A percentile compares a stretch with the other conserved stretches of the same genome.
phyloP scores from a whole-genome alignment of 306 rosid genomes.

The Senna tora region DNA sequence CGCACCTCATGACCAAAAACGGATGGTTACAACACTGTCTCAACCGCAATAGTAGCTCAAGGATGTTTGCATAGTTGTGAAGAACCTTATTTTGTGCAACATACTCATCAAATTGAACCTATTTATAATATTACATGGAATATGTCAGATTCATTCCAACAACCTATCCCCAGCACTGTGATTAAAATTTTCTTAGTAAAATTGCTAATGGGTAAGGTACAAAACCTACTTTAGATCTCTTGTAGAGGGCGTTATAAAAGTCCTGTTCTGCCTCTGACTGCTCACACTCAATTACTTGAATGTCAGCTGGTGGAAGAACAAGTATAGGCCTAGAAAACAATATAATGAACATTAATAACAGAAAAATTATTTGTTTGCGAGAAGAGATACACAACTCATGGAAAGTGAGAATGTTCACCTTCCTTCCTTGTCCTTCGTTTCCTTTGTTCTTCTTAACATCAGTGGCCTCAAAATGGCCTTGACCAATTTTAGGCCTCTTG shows the following conservation, averaged over 20 bases:
- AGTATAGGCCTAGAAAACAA: conserved; percentile 75
- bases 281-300: conserved; percentile 69
- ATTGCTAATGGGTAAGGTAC: neutral
- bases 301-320: conserved; percentile 73
- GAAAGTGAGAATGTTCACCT: neutral
- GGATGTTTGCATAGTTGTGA: conserved; percentile 77
- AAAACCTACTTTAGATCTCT: conserved; percentile 70
- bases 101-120: conserved; percentile 86
- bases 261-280: conserved; percentile 83
- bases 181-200: neutral
- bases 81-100: conserved; percentile 84
- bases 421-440: conserved; percentile 3
- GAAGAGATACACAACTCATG: no score
- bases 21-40: conserved; percentile 96
- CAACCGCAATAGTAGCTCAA: conserved; percentile 79
- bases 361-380: no score
- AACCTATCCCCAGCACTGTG: neutral
- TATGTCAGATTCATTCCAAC: no score
- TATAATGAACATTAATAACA: neutral
- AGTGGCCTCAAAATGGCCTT: conserved; percentile 52
- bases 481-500: conserved; percentile 14
- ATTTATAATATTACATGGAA: conserved; percentile 27
- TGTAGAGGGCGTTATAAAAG: conserved; percentile 76
- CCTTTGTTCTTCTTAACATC: conserved; percentile 24
- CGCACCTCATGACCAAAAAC: conserved; percentile 75